Conservation (phyloP, 108 stramenopile species). For the Parmales sp. region DNA sequence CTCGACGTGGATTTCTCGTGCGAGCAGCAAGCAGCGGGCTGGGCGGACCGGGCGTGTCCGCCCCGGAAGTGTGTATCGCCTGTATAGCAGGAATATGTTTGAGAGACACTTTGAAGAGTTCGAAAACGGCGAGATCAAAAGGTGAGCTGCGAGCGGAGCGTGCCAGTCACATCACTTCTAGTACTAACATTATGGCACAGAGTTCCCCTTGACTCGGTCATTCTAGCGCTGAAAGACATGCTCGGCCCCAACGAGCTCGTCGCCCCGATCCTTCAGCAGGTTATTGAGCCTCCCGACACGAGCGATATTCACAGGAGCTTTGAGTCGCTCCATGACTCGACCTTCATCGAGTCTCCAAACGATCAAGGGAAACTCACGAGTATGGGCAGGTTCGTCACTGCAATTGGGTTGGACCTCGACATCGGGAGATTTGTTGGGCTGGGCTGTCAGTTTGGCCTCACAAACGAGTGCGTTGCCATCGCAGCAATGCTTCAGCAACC, state of each 20-base stretch:
- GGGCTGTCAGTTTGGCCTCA: conserved; percentile 74
- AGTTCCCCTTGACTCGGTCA: conserved; percentile 65
- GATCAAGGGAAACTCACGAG: conserved; percentile 58
- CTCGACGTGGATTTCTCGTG: conserved; percentile 75
- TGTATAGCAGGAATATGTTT: conserved; percentile 59
- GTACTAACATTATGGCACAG: too few relatives aligned
- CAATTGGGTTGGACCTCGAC: conserved; percentile 61
- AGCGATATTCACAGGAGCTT: conserved; percentile 63
- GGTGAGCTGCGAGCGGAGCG: too few relatives aligned
- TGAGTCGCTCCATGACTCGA: conserved; percentile 45
- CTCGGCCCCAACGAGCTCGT: conserved; percentile 48
- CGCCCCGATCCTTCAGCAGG: conserved; percentile 51
- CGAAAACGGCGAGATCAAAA: too few relatives aligned
- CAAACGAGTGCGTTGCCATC: conserved; percentile 63
- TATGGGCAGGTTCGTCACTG: conserved; percentile 56
- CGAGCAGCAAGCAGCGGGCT: conserved; percentile 81
- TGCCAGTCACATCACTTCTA: too few relatives aligned
- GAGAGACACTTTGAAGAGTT: conserved; percentile 51
- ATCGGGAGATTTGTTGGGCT: conserved; percentile 66
- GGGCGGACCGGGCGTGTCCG: conserved; percentile 86
- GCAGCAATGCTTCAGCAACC: conserved; percentile 63
- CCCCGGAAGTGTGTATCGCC: conserved; percentile 74
- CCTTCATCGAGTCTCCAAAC: conserved; percentile 46
- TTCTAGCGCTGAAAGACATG: conserved; percentile 61
- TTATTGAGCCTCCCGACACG: conserved; percentile 67